Conservation (phyloP, 768 basidiomycete species). For the Rhodotorula toruloides region DNA sequence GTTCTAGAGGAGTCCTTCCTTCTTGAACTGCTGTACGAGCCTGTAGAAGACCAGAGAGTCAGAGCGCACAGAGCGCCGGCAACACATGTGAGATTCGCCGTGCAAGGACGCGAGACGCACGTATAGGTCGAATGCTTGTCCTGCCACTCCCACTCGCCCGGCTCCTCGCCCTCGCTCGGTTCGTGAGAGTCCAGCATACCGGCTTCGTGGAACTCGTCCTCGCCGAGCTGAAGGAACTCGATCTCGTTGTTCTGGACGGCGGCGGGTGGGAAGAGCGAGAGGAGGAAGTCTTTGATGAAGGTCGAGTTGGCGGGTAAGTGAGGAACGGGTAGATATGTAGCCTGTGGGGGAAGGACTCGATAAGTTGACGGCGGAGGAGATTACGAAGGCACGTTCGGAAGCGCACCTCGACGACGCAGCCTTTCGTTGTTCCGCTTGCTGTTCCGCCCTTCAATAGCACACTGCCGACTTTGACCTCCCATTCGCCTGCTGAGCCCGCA, state of each 20-base stretch:
- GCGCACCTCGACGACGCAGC: constrained; percentile 29
- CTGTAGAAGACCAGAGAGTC: constrained; percentile 45
- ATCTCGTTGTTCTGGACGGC: constrained; percentile 34
- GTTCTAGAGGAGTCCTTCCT: constrained; percentile 29
- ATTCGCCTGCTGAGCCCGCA: constrained; percentile 13
- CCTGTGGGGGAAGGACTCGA: constrained; percentile 1
- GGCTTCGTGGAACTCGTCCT: constrained; percentile 44
- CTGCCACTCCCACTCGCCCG: constrained; percentile 33
- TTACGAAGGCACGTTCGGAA: no score
- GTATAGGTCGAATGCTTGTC: constrained; percentile 57
- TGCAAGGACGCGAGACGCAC: constrained; percentile 44
- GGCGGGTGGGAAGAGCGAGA: constrained; percentile 68
- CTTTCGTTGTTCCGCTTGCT: constrained; percentile 23
- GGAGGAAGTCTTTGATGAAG: constrained; percentile 68
- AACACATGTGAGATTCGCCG: no score
- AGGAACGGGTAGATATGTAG: constrained; percentile 29
- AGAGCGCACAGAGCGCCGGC: not conserved
- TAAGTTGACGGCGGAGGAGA: no score
- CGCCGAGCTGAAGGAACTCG: not conserved
- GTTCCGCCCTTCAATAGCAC: constrained; percentile 35
- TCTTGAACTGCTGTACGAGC: constrained; percentile 35
- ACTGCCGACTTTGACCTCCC: constrained; percentile 31
- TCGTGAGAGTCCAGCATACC: constrained; percentile 9
- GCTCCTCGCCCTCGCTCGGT: constrained; percentile 2
- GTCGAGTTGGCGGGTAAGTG: constrained; percentile 23